Base-by-base conservation (phyloP, 306 rosid species). In the Calophaca sinica region DNA sequence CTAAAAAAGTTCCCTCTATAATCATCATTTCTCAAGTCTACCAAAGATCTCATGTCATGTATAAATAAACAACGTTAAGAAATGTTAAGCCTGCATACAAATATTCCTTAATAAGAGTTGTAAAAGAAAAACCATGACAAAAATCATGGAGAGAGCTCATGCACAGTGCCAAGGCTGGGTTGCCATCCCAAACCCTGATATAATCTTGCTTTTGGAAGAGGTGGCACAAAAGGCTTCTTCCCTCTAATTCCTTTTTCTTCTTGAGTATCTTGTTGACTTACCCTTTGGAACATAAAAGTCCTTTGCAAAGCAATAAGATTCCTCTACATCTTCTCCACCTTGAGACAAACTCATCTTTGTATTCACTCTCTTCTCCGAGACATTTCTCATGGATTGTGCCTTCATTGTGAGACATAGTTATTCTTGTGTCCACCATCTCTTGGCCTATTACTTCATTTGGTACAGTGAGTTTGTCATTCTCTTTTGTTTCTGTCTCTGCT, bases 121-220 rank as follows among this genome's bases (percentile, higher is more conserved):
- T 46, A 64, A 38, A 35, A 67, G 5, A 28, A 66, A 64, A 68
- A 26, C 31, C 57, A 51, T 48, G n/a, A 58, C 9, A 49, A 26
- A 33, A 39, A 61, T 89, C 85, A 89, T 15, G 87, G 88, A 81
- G 96, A 92, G 62, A 92, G 69, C 83, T 92, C 96, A 76, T 75
- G 84, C 48, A 90, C 84, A 58, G 90, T 78, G 59, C 77, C 74
- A 33, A 92, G 89, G 76, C 87, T 83, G 13, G 96, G 96, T 78
- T 88, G 84, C 97, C 97, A 94, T 26, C 33, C 70, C 5, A 79
- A 60, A 62, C 74, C 81, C 80, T 68, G 31, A 38, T 48, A 48
- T n/a, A 75, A 0, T 82, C 75, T 87, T 15, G 78, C 62, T 80
- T 72, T 88, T 5, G 92, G 90, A 54, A 88, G 84, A 68, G 97